Conservation (phyloP, 768 basidiomycete genomes). For the Phaeotremella fagi region DNA sequence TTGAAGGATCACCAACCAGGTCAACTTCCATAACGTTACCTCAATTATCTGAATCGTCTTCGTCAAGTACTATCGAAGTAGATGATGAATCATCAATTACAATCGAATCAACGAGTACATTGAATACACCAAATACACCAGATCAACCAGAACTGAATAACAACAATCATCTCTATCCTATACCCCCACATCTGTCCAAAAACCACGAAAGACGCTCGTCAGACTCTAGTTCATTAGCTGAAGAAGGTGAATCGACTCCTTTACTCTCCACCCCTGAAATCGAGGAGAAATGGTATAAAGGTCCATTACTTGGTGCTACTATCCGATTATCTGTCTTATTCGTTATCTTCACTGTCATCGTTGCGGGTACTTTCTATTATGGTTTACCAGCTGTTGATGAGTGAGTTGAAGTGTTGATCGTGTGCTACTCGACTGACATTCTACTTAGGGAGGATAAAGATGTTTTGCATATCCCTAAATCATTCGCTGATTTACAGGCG, state of each 20-base stretch:
- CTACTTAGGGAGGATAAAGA: slow-evolving; percentile 59
- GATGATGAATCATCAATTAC: no score
- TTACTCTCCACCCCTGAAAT: slow-evolving; percentile 10
- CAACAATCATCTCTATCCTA: slow-evolving; percentile 8
- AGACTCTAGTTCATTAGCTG: slow-evolving; percentile 8
- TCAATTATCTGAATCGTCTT: no score
- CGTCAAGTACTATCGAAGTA: no score
- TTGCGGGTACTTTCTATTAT: slow-evolving; percentile 73
- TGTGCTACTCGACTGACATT: slow-evolving; percentile 1
- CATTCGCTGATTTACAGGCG: slow-evolving; percentile 77
- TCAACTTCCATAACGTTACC: no score
- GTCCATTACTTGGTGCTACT: slow-evolving; percentile 70
- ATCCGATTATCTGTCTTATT: slow-evolving; percentile 81
- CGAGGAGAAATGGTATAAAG: slow-evolving; percentile 31
- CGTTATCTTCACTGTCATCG: slow-evolving; percentile 60
- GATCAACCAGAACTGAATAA: neutral
- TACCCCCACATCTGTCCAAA: neutral
- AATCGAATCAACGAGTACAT: neutral
- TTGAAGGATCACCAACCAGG: slow-evolving; percentile 1
- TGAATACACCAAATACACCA: neutral
- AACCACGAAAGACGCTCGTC: neutral
- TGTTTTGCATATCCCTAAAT: slow-evolving; percentile 74
- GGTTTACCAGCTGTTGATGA: slow-evolving; percentile 73
- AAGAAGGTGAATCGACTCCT: slow-evolving; percentile 32
- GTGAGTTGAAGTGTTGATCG: slow-evolving; percentile 52